These are phyloP conservation scores for Malus hybrid DNA, from an alignment of 331 rosid species.

Conservation along the genomic window DNA sequence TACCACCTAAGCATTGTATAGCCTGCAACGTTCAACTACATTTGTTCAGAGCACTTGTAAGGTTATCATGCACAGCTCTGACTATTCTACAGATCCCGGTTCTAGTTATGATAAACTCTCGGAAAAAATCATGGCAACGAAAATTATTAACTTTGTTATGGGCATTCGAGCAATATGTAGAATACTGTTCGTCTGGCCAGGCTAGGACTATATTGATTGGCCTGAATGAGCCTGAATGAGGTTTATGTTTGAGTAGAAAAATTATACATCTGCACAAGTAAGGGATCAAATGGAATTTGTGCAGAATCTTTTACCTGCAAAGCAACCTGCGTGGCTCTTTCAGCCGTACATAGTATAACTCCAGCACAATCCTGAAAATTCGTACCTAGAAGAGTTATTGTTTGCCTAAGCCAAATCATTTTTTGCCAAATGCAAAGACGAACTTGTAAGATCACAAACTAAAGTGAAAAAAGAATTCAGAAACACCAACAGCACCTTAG, in stretches of 20 bases:
- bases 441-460: not conserved
- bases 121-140: not conserved
- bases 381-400: not conserved
- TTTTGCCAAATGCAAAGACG: not conserved
- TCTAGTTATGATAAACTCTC: not conserved
- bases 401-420: too few species aligned
- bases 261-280: not conserved
- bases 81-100: not conserved
- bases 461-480: not conserved
- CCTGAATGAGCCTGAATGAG: not conserved
- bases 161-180: not conserved
- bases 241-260: not conserved
- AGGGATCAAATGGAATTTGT: not conserved
- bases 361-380: constrained; percentile 92
- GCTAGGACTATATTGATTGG: not conserved
- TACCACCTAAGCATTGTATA: constrained; percentile 90
- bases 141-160: not conserved
- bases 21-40: constrained; percentile 40
- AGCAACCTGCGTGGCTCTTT: constrained; percentile 93
- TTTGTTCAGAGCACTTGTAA: not conserved
- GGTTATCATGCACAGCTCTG: not conserved
- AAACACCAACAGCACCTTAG: constrained; percentile 48
- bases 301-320: constrained; percentile 51
- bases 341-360: constrained; percentile 77
- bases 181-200: not conserved